Evolutionary conservation across 768 basidiomycete species (phyloP), one percentile per base, ranked within the genome.

Genomic region (Lactarius deliciosus): DNA sequence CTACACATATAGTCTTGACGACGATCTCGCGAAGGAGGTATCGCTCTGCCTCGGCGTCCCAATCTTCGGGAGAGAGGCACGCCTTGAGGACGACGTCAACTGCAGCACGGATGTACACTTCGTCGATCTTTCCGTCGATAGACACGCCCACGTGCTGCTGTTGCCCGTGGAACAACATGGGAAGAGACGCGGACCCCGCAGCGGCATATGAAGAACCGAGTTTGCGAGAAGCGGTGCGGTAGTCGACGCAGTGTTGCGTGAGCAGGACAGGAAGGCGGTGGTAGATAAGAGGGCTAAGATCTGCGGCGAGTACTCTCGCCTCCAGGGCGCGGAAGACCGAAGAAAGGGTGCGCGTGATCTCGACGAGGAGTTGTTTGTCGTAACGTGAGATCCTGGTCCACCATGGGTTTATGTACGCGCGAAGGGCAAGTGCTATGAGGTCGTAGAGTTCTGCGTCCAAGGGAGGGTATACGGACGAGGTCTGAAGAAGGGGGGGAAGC

Each of bases 101-200:
- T 2, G 86, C 81, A 64, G 92, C 89, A 53, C 93, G 86, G 64
- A 93, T 81, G 73, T 96, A 96, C 68, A 89, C 87, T 25, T 84
- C 81, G 72, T 94, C 85, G 45, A 91, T 77, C 25, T 72, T 71
- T n/a, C 88, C 90, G 55, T 91, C 86, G 3, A 85, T 57, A 1
- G 82, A 80, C 56, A 96, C 71, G 9, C 92, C 94, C 76, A 93
- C 88, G 75, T 96, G 94, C 15, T 92, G 89, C 70, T 96, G 93
- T 6, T 90, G 79, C 60, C 85, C 84, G 74, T 94, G 90, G 74
- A 95, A 96, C 64, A 94, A 81, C 69, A 82, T 80, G 1, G 86
- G 81, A 2, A 90, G 78, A 25, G 86, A 80, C 2, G 85, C 79
- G 1, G 87, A 85, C 22, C 86, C 88, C 1, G 88, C 89, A 1